Evolutionary conservation across 371 early-diverging fungal species (phyloP).

Genomic region (Mortierella polycephala): DNA sequence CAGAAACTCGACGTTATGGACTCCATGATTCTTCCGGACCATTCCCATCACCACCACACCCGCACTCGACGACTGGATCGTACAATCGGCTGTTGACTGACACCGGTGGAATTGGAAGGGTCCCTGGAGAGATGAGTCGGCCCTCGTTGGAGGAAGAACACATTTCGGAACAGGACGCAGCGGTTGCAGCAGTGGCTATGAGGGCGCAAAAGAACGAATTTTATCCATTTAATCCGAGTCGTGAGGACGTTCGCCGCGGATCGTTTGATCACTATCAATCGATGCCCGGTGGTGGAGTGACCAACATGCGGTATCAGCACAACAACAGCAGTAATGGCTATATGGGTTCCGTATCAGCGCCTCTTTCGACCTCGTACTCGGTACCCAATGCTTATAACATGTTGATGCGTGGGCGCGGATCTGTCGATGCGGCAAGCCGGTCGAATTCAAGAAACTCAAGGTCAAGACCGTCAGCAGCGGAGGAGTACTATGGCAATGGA

Average conservation of each 20-base stretch:
- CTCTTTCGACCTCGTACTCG: slow-evolving; percentile 1
- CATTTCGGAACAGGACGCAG: slow-evolving; percentile 48
- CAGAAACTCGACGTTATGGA: slow-evolving; percentile 42
- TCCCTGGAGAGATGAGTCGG: slow-evolving; percentile 20
- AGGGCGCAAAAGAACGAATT: slow-evolving; percentile 26
- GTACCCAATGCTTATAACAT: slow-evolving; percentile 34
- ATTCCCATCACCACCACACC: slow-evolving; percentile 5
- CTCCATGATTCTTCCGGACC: slow-evolving; percentile 28
- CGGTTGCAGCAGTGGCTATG: slow-evolving; percentile 47
- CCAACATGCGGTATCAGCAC: slow-evolving; percentile 17
- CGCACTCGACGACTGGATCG: slow-evolving; percentile 12
- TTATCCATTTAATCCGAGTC: slow-evolving; percentile 8
- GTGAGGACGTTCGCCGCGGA: slow-evolving; percentile 28
- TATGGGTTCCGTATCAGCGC: slow-evolving; percentile 10
- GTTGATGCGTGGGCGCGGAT: slow-evolving; percentile 46
- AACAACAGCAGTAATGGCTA: slow-evolving; percentile 17
- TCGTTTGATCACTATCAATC: slow-evolving; percentile 37
- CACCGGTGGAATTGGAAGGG: slow-evolving; percentile 2
- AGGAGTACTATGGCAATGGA: slow-evolving; percentile 31
- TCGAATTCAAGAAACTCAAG: slow-evolving; percentile 34
- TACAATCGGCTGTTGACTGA: slow-evolving; percentile 26
- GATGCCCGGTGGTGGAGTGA: background rate
- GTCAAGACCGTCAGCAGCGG: slow-evolving; percentile 11
- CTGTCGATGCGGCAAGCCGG: slow-evolving; percentile 20
- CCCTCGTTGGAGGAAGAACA: slow-evolving; percentile 44